Percentiles rank a stretch among this genome's conserved stretches.
Conservation (phyloP, 2,329 filamentous ascomycete genomes). For the Fusarium guadeloupense region DNA sequence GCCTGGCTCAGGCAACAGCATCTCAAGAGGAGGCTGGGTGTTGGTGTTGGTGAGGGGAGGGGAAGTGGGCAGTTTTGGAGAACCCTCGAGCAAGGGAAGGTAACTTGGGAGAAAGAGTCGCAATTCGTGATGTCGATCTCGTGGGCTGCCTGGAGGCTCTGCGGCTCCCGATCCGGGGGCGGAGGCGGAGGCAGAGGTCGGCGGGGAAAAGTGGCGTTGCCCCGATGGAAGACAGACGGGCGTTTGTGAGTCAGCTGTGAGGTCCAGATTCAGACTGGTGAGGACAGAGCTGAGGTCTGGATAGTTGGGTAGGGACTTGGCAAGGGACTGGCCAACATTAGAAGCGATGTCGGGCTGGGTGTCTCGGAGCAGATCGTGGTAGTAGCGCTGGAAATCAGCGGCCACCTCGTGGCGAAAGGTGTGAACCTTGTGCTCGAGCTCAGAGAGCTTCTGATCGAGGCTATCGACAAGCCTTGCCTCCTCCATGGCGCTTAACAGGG, state of each 20-base stretch:
- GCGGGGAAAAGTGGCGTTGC: constrained; percentile 46
- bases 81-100: constrained; percentile 67
- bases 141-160: constrained; percentile 54
- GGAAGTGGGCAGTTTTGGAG: constrained; percentile 37
- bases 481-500: constrained; percentile 51
- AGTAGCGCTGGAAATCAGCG: constrained; percentile 65
- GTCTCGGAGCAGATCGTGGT: constrained; percentile 59
- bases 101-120: constrained; percentile 71
- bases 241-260: constrained; percentile 50
- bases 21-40: constrained; percentile 27
- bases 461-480: constrained; percentile 59
- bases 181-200: constrained; percentile 43
- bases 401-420: constrained; percentile 66
- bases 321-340: constrained; percentile 58
- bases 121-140: constrained; percentile 67
- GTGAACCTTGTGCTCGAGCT: constrained; percentile 66
- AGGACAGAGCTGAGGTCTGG: constrained; percentile 54
- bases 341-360: constrained; percentile 57
- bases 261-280: constrained; percentile 49
- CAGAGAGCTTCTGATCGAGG: constrained; percentile 62
- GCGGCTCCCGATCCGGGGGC: constrained; percentile 41
- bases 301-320: constrained; percentile 56
- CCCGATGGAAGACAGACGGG: constrained; percentile 43
- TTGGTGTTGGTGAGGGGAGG: constrained; percentile 31
- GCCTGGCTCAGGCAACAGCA: constrained; percentile 42